Evolutionary conservation across 306 rosid genomes (phyloP).

Genomic region (Casuarina equisetifolia): DNA sequence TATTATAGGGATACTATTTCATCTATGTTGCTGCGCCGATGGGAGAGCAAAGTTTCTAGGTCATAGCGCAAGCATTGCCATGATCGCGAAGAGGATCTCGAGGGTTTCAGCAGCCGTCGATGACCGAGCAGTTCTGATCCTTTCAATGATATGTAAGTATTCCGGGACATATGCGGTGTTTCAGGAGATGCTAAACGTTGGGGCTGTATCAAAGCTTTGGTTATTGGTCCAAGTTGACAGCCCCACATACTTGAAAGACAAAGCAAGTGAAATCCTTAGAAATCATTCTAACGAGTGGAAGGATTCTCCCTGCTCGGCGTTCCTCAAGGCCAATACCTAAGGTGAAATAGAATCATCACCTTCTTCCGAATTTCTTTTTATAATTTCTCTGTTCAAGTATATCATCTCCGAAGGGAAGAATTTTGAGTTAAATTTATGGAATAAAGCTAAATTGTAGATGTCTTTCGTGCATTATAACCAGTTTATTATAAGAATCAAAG

Average conservation of each 20-base stretch:
- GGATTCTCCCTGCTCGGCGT: constrained; percentile 44
- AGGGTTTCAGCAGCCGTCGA: constrained; percentile 48
- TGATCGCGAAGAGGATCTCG: constrained; percentile 46
- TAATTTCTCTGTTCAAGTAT: no score
- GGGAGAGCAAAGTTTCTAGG: constrained; percentile 60
- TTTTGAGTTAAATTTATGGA: not conserved
- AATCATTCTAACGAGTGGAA: constrained; percentile 54
- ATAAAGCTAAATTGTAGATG: not conserved
- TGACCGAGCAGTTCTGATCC: constrained; percentile 51
- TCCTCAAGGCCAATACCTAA: constrained; percentile 13
- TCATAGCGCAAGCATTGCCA: constrained; percentile 50
- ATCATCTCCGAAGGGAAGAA: no score
- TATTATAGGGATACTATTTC: constrained; percentile 39
- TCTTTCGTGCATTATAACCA: not conserved
- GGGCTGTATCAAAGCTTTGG: constrained; percentile 60
- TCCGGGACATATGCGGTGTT: constrained; percentile 46
- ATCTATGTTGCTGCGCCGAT: constrained; percentile 57
- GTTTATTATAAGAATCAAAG: not conserved
- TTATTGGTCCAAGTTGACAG: constrained; percentile 48
- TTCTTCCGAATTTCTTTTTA: not conserved
- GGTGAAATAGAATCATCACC: constrained; percentile 1
- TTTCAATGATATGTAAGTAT: constrained; percentile 41
- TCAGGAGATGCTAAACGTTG: constrained; percentile 62
- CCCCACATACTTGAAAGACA: constrained; percentile 46
- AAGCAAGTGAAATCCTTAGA: constrained; percentile 46